These are phyloP conservation scores for Suillus cothurnatus DNA, from an alignment of 768 basidiomycete species.

Conservation along the genomic window DNA sequence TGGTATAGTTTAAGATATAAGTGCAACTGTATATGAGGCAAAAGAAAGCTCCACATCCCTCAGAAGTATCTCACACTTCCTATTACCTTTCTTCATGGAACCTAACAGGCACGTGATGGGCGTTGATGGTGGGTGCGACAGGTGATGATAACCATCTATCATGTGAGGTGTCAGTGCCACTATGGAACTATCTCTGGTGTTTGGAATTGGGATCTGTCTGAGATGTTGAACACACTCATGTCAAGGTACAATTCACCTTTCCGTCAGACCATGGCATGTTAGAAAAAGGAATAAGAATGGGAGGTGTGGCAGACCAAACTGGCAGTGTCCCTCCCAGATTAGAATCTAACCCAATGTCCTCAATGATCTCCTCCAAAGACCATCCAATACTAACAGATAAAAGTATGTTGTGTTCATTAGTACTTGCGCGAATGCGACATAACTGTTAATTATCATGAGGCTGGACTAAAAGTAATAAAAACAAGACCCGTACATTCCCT, in stretches of 20 bases:
- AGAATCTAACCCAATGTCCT: constrained; percentile 52
- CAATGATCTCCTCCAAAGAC: constrained; percentile 92
- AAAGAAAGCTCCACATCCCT: constrained; percentile 80
- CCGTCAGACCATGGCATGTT: constrained; percentile 11
- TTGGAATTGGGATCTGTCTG: constrained; percentile 9
- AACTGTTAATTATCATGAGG: constrained; percentile 48
- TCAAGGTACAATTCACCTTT: constrained; percentile 84
- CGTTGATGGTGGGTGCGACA: not conserved
- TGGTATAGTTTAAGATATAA: constrained; percentile 24
- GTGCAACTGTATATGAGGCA: not conserved
- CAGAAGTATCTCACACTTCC: constrained; percentile 90
- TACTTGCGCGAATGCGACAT: constrained; percentile 82
- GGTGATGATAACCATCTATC: constrained; percentile 40
- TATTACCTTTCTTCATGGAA: constrained; percentile 95
- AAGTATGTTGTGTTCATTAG: constrained; percentile 80
- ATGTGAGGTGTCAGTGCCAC: constrained; percentile 95
- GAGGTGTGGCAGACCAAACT: constrained; percentile 63
- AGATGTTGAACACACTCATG: constrained; percentile 40
- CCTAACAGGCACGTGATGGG: constrained; percentile 36
- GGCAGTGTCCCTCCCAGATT: constrained; percentile 73
- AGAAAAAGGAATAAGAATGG: constrained; percentile 5
- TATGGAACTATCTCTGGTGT: constrained; percentile 63
- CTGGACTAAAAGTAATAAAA: not conserved
- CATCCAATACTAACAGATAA: constrained; percentile 88
- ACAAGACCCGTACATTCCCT: constrained; percentile 66